Conservation (phyloP, 2,329 filamentous ascomycete genomes). For the Arthroderma sp. region DNA sequence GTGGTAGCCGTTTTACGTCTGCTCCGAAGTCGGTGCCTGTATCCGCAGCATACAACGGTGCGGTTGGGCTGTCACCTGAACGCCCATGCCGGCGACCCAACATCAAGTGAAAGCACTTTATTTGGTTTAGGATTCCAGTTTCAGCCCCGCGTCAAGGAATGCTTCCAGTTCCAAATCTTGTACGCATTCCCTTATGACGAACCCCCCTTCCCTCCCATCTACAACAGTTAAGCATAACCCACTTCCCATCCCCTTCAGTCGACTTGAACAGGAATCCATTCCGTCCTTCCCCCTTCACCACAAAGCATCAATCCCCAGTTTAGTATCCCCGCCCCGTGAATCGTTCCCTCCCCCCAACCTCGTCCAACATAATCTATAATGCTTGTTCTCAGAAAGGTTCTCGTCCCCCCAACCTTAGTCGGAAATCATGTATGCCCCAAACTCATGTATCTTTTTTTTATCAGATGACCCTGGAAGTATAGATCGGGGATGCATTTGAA, state of each 20-base stretch:
- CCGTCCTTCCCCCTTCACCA: background rate
- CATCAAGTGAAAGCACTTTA: too few relatives aligned
- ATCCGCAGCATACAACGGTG: too few relatives aligned
- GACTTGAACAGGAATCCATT: background rate
- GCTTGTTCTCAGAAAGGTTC: slow-evolving; percentile 12
- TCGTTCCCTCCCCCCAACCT: slow-evolving; percentile 2
- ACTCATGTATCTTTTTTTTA: slow-evolving; percentile 24
- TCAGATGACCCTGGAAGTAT: too few relatives aligned
- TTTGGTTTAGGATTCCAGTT: too few relatives aligned
- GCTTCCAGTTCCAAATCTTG: too few relatives aligned
- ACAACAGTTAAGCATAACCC: background rate
- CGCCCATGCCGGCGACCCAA: too few relatives aligned
- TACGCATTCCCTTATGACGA: background rate
- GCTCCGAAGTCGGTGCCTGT: too few relatives aligned
- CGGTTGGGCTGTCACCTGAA: too few relatives aligned
- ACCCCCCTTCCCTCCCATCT: background rate
- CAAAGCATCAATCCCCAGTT: slow-evolving; percentile 4
- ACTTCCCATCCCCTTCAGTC: too few relatives aligned
- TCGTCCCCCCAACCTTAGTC: slow-evolving; percentile 16
- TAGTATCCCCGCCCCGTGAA: background rate
- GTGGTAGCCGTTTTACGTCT: too few relatives aligned
- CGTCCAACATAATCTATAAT: slow-evolving; percentile 6
- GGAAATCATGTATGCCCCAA: slow-evolving; percentile 27
- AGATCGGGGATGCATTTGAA: too few relatives aligned
- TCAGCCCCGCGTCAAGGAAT: too few relatives aligned